These are phyloP conservation scores for Nemania diffusa DNA, from an alignment of 2,329 filamentous ascomycete genomes.

Conservation along the genomic window DNA sequence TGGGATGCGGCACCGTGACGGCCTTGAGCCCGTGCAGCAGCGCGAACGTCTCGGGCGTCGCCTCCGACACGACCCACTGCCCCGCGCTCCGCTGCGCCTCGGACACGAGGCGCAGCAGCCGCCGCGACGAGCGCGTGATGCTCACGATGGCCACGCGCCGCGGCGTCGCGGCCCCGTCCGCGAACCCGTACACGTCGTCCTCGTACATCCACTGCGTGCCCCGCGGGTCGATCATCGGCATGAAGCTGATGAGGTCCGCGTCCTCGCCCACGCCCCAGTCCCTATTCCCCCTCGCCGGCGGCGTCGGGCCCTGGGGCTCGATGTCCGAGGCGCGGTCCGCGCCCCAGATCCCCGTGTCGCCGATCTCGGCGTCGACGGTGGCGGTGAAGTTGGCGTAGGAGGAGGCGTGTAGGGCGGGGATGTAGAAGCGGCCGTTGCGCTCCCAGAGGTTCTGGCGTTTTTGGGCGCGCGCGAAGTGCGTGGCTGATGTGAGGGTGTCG, in stretches of 20 bases:
- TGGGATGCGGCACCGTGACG: slow-evolving; percentile 80
- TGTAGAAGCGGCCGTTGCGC: slow-evolving; percentile 77
- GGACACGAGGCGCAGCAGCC: slow-evolving; percentile 75
- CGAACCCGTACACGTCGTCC: slow-evolving; percentile 73
- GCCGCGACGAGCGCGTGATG: slow-evolving; percentile 70
- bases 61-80: slow-evolving; percentile 80
- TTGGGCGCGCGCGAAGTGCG: slow-evolving; percentile 71
- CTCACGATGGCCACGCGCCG: slow-evolving; percentile 77
- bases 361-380: slow-evolving; percentile 56
- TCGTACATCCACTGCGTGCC: slow-evolving; percentile 76
- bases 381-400: slow-evolving; percentile 72
- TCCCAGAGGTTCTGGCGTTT: slow-evolving; percentile 78
- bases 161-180: slow-evolving; percentile 60
- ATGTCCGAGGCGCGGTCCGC: slow-evolving; percentile 53
- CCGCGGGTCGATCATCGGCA: slow-evolving; percentile 76
- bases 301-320: slow-evolving; percentile 58
- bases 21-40: slow-evolving; percentile 80
- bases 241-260: slow-evolving; percentile 78
- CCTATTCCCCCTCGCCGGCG: slow-evolving; percentile 30
- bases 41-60: slow-evolving; percentile 75
- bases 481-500: slow-evolving; percentile 55
- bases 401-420: slow-evolving; percentile 70
- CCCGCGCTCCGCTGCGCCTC: slow-evolving; percentile 71
- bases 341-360: slow-evolving; percentile 61
- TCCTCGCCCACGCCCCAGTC: slow-evolving; percentile 74